Evolutionary conservation across 371 early-diverging fungal genomes (phyloP).

Genomic region (Basidiobolus meristosporus): DNA sequence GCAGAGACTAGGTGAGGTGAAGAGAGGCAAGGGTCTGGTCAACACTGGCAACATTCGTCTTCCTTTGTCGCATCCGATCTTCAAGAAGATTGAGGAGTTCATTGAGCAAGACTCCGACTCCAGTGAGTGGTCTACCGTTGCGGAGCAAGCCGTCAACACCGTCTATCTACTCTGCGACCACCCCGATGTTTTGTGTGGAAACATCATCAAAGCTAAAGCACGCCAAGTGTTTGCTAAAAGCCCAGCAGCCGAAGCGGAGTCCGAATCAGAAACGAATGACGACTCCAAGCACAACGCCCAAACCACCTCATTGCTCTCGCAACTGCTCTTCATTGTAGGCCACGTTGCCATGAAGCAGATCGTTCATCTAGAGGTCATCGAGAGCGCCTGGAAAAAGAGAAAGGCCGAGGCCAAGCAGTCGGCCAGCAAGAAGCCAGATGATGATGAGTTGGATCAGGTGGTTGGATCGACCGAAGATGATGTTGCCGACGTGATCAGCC

Average conservation of each 20-base stretch:
- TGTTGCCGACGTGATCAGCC: conserved; percentile 66
- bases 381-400: conserved; percentile 66
- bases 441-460: conserved; percentile 77
- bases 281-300: conserved; percentile 2
- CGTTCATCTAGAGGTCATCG: conserved; percentile 80
- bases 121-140: conserved; percentile 53
- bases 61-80: conserved; percentile 51
- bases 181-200: conserved; percentile 60
- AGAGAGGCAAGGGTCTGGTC: conserved; percentile 10
- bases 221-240: conserved; percentile 8
- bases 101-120: conserved; percentile 33
- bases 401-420: conserved; percentile 13
- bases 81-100: conserved; percentile 32
- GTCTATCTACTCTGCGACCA: conserved; percentile 73
- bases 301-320: conserved; percentile 49
- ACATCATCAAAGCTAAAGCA: conserved; percentile 46
- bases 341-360: conserved; percentile 90
- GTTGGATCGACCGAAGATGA: conserved; percentile 91
- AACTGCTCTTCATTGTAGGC: conserved; percentile 79
- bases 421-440: conserved; percentile 10
- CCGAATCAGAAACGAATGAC: not conserved
- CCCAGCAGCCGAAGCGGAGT: conserved; percentile 1
- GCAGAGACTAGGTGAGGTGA: conserved; percentile 33
- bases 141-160: conserved; percentile 82
- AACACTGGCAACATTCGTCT: conserved; percentile 17